phyloP scores from a whole-genome alignment of 2,329 filamentous ascomycete genomes.

The Celoporthe dispersa region DNA sequence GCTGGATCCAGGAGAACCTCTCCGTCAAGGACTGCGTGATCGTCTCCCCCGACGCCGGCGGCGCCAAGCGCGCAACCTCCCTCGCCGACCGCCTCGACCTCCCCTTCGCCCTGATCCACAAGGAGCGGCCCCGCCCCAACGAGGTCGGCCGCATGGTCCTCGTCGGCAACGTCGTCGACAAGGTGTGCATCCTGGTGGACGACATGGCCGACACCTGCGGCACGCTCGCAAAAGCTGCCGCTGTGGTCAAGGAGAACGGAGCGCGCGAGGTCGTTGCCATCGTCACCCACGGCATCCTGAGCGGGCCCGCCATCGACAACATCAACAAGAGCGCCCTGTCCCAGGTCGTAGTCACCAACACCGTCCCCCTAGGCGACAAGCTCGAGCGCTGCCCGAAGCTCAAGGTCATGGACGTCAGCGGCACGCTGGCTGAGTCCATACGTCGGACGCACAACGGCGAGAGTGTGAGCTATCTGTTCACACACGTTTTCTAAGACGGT shows the following conservation, averaged over 20 bases:
- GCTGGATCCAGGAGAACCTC: conserved; percentile 78
- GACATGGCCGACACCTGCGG: conserved; percentile 95
- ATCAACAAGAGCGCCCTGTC: conserved; percentile 78
- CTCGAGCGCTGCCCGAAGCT: conserved; percentile 75
- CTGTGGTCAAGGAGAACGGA: conserved; percentile 84
- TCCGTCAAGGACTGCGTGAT: conserved; percentile 86
- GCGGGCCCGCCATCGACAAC: conserved; percentile 84
- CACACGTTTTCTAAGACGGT: conserved; percentile 51
- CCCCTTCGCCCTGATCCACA: conserved; percentile 97
- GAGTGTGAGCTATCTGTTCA: conserved; percentile 70
- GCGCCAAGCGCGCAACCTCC: conserved; percentile 92
- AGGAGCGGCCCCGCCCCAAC: conserved; percentile 67
- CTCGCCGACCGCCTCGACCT: conserved; percentile 93
- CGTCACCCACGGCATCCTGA: conserved; percentile 91
- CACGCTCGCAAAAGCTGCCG: conserved; percentile 76
- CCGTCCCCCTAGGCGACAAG: conserved; percentile 79
- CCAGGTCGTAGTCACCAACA: conserved; percentile 89
- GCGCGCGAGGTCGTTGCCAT: conserved; percentile 90
- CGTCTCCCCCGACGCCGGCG: conserved; percentile 94
- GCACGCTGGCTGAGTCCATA: conserved; percentile 76
- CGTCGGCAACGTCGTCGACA: conserved; percentile 79
- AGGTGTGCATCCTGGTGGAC: conserved; percentile 93
- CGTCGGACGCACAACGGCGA: conserved; percentile 71
- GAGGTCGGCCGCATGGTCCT: conserved; percentile 75
- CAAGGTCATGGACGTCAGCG: conserved; percentile 89